Evolutionary conservation across 2,329 filamentous ascomycete genomes (phyloP), one percentile per base, ranked within the genome.

Genomic region (Purpureocillium lavendulum): DNA sequence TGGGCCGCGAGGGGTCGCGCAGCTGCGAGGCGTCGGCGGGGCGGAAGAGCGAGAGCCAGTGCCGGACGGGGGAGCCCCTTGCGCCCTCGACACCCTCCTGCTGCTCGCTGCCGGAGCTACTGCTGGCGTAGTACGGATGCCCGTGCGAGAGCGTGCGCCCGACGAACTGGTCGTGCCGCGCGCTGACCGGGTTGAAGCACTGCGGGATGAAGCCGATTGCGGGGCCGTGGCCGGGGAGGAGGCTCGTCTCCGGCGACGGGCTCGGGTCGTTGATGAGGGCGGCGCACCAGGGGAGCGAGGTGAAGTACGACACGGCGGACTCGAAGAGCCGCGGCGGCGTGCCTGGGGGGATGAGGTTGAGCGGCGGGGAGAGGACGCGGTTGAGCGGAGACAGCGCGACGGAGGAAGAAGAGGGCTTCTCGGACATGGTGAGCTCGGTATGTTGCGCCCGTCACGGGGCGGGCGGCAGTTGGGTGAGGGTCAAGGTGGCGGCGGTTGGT

Each of bases 21-120:
- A 49, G 38, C 24, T 56, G 47, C 4, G 43, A 30, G n/a, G 40
- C 43, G 41, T 54, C 57, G 7, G 51, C 46, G 1, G 50, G 47
- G 33, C 47, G 50, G 42, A 65, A 57, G 46, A 59, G 52, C 43
- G 53, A 55, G 8, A 66, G 54, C 36, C 64, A 56, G 41, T 64
- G 55, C 1, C 42, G 42, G 4, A 66, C 10, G 6, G 21, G 21
- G 6, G 21, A 36, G 1, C 49, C 54, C 26, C 51, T 52, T 4
- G 49, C 21, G 21, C 21, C 6, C 21, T 26, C 21, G 6, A 10
- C n/a, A n/a, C n/a, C n/a, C n/a, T n/a, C n/a, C n/a, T n/a, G n/a
- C n/a, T n/a, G n/a, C n/a, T n/a, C n/a, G n/a, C n/a, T n/a, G n/a
- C n/a, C n/a, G n/a, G n/a, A n/a, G n/a, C n/a, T 26, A 26, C 6